A percentile compares a stretch with the other conserved stretches of the same genome.
These are phyloP conservation scores for Micractinium sp. DNA, from an alignment of 139 green algal species.

Conservation along the genomic window DNA sequence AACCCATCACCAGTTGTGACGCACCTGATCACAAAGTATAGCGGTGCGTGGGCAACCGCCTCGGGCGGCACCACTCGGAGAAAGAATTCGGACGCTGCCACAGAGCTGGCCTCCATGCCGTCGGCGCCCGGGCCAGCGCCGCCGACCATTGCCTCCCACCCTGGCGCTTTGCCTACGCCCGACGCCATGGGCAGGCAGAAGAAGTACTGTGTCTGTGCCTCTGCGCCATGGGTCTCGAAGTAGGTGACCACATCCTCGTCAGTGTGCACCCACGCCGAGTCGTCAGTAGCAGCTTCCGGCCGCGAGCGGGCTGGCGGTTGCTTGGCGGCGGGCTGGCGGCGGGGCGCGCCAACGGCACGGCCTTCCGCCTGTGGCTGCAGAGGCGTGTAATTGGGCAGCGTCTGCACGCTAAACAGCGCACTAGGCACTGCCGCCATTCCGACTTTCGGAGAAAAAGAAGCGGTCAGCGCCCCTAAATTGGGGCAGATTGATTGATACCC, in stretches of 20 bases:
- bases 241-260: constrained; percentile 4
- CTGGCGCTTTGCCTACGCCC: not conserved
- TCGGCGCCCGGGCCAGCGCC: no score
- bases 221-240: not conserved
- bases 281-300: not conserved
- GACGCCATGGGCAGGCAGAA: not conserved
- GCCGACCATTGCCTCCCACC: no score
- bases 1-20: no score
- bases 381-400: not conserved
- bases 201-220: not conserved
- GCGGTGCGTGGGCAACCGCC: not conserved
- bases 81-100: not conserved
- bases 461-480: not conserved
- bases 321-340: not conserved
- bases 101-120: not conserved
- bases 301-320: not conserved
- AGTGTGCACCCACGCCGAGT: not conserved
- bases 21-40: constrained; percentile 12
- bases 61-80: not conserved
- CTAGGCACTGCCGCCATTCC: not conserved
- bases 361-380: not conserved
- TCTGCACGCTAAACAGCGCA: not conserved
- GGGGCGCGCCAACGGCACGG: not conserved
- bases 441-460: not conserved
- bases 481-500: no score